Evolutionary conservation across 805 yeast genomes (phyloP).

Genomic region (Tetrapisispora taiwanensis): DNA sequence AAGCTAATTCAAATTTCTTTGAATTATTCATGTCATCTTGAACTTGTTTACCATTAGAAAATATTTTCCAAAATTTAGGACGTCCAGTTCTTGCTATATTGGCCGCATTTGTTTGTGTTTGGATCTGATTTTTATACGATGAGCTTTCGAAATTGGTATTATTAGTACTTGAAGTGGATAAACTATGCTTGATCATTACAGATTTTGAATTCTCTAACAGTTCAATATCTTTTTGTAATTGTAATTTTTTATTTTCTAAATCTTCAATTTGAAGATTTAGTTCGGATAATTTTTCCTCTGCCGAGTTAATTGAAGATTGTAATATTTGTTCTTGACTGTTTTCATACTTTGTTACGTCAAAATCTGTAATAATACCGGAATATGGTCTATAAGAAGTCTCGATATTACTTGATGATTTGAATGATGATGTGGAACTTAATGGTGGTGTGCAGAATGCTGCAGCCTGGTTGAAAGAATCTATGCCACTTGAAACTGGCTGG

Average conservation of each 20-base stretch:
- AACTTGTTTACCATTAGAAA: constrained; percentile 9
- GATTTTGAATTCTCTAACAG: constrained; percentile 5
- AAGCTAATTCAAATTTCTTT: constrained; percentile 1
- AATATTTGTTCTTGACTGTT: background rate
- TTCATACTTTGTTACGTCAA: background rate
- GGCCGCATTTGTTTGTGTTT: constrained; percentile 12
- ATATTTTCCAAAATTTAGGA: constrained; percentile 29
- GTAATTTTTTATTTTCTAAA: constrained; percentile 3
- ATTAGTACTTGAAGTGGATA: background rate
- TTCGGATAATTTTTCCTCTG: background rate
- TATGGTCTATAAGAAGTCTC: background rate
- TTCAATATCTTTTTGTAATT: constrained; percentile 3
- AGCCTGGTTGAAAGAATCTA: constrained; percentile 6
- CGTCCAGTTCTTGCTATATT: constrained; percentile 17
- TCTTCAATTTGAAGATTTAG: constrained; percentile 5
- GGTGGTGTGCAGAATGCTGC: constrained; percentile 16
- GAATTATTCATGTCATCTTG: constrained; percentile 6
- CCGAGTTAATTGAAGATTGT: background rate
- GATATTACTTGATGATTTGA: background rate
- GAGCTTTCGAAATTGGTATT: background rate
- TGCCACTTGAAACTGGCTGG: background rate
- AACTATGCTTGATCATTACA: background rate
- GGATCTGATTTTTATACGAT: background rate
- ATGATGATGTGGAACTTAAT: constrained; percentile 4
- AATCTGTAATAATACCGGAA: background rate